Evolutionary conservation across 2,329 filamentous ascomycete genomes (phyloP).

Genomic region (Fusarium duplospermum): DNA sequence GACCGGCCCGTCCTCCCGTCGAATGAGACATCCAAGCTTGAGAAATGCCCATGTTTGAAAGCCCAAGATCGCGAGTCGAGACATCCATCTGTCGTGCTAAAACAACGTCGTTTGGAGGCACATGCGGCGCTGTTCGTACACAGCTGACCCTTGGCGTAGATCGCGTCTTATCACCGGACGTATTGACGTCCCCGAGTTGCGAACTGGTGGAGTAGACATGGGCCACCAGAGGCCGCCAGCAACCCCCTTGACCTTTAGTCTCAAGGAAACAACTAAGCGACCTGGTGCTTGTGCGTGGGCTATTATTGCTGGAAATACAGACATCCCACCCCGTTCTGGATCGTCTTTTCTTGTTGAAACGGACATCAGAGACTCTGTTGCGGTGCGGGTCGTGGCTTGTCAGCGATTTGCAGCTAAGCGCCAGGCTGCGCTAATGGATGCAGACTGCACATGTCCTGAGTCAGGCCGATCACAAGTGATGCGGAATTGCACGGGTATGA

Average conservation of each 20-base stretch:
- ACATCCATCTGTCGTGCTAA: not conserved
- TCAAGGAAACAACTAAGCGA: not conserved
- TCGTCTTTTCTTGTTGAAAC: not conserved
- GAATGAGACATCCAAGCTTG: not conserved
- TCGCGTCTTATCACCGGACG: conserved; percentile 12
- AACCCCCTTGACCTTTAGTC: not conserved
- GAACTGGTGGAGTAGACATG: not conserved
- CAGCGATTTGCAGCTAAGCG: conserved; percentile 3
- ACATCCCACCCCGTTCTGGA: not conserved
- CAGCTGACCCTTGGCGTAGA: conserved; percentile 16
- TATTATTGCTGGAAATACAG: conserved; percentile 7
- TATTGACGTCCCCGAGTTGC: not conserved
- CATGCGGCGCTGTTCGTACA: conserved; percentile 13
- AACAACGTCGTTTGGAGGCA: not conserved
- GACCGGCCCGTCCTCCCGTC: conserved; percentile 17
- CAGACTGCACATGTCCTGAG: conserved; percentile 27
- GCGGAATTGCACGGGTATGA: conserved; percentile 24
- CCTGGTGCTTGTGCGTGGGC: not conserved
- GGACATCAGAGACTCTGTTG: conserved; percentile 3
- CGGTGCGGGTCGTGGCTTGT: conserved; percentile 20
- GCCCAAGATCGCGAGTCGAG: not conserved
- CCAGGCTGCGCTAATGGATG: conserved; percentile 26
- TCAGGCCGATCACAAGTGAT: conserved; percentile 29
- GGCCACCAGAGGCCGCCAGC: not conserved
- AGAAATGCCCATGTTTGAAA: not conserved